phyloP scores from a whole-genome alignment of 352 stramenopile species.

The Pythium aristosporum region DNA sequence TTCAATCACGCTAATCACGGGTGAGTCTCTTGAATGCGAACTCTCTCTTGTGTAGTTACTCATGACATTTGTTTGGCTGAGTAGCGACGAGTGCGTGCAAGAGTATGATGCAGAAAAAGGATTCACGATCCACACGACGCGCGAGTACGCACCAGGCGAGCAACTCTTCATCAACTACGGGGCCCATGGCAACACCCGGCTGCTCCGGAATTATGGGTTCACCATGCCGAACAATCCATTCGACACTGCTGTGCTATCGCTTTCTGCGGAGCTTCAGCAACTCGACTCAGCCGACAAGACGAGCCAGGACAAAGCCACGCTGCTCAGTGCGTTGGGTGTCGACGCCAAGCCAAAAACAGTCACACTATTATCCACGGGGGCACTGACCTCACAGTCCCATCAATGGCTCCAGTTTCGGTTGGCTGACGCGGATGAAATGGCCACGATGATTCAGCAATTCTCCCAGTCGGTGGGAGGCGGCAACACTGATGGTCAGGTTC shows the following conservation, averaged over 20 bases:
- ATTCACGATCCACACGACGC: conserved; percentile 66
- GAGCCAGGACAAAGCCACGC: conserved; percentile 25
- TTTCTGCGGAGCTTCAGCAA: conserved; percentile 40
- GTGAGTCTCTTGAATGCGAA: conserved; percentile 25
- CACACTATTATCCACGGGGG: conserved; percentile 32
- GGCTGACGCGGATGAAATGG: conserved; percentile 43
- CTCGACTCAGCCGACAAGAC: conserved; percentile 31
- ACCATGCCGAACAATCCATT: conserved; percentile 41
- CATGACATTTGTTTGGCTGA: background rate
- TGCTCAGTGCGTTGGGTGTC: conserved; percentile 14
- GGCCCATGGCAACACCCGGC: conserved; percentile 54
- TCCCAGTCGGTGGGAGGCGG: conserved; percentile 10
- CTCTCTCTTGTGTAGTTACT: background rate
- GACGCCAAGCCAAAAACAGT: conserved; percentile 17
- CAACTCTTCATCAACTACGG: conserved; percentile 87
- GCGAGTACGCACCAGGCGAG: conserved; percentile 52
- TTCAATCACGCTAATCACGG: conserved; percentile 74
- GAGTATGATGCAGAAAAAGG: conserved; percentile 51
- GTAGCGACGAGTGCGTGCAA: conserved; percentile 66
- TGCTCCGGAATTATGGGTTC: conserved; percentile 85
- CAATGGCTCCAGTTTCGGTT: conserved; percentile 62
- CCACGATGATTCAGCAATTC: conserved; percentile 38
- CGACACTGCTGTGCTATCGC: conserved; percentile 41
- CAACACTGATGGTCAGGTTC: background rate
- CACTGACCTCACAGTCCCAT: conserved; percentile 31